Evolutionary conservation across 2,329 filamentous ascomycete species (phyloP), one percentile per base, ranked within the genome.

Genomic region (Xylaria arbuscula): DNA sequence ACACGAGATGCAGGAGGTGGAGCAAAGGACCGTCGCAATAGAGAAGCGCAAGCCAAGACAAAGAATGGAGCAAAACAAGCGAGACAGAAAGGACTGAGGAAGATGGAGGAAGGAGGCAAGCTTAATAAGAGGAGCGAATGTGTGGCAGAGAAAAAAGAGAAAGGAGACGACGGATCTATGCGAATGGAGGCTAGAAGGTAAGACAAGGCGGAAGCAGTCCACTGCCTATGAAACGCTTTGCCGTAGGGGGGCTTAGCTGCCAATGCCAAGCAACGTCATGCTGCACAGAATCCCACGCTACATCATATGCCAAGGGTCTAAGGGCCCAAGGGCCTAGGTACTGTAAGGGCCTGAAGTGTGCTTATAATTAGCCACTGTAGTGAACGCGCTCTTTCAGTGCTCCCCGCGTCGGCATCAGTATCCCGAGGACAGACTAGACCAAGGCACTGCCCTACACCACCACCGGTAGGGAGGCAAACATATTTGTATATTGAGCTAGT

Each of bases 161-260:
- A 42, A 36, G 15, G 34, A 17, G 36, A 38, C 5, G 36, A 62
- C 22, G 51, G 6, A 24, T 48, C 50, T 56, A 63, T 55, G 17
- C 38, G 17, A 5, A 15, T 42, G 17, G 28, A 28, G 28, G 28
- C 28, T 28, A 28, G 28, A 28, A 28, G 28, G 53, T 48, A 55
- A 62, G 28, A 24, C n/a, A 22, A 47, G 38, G n/a, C 36, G 38
- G 36, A 47, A 24, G n/a, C 36, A 24, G 36, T 34, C 57, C 28
- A 45, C 38, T 42, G 17, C 38, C 28, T 42, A n/a, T 55, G 60
- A 63, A 63, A 63, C 60, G 17, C 40, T 19, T 50, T 36, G 45
- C 57, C 47, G 50, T 28, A 19, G 19, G 19, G 57, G 22, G 40
- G 40, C 55, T 55, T 40, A 57, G 38, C 19, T 36, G 51, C 32